Evolutionary conservation across 495 filamentous ascomycete genomes (phyloP), one percentile per base, ranked within the genome.

Genomic region (Penicillium parvum): DNA sequence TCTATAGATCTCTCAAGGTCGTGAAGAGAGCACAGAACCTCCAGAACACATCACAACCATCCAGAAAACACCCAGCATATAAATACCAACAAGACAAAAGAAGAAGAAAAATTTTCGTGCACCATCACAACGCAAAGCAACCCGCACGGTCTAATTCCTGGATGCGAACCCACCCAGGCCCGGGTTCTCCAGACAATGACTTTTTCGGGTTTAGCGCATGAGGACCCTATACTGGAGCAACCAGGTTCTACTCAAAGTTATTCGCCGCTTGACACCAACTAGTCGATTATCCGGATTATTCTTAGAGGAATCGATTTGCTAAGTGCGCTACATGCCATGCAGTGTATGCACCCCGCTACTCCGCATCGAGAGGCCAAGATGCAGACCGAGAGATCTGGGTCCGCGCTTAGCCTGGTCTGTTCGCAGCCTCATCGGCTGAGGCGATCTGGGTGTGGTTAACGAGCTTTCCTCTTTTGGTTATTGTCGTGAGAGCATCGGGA

Each of bases 161-260:
- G 40, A 18, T 25, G 12, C 26, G 43, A 45, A 37, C 17, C 49
- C 49, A 53, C 49, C 22, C 8, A 17, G 29, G 28, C 16, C 30
- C 28, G 25, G 23, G n/a, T 40, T 61, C 57, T 61, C 57, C 40
- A 48, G 48, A 47, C 23, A 58, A 36, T 58, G 9, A 48, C 57
- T 37, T 5, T 25, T 53, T 58, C 46, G 21, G 57, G 55, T 52
- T 43, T 61, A 61, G 57, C 47, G 47, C 26, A 14, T 37, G 30
- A 16, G 33, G 40, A 20, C 20, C 43, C 26, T 29, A 14, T 8
- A 45, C 18, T 25, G 23, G n/a, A n/a, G 6, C 18, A 11, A 32
- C 10, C 9, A 26, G 26, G 5, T 17, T 23, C 33, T 43, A 35
- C 21, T 12, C 32, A 32, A 30, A 28, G 22, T 52, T 41, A 50